These are phyloP conservation scores for Paecilomyces fulvus DNA, from an alignment of 2,329 filamentous ascomycete genomes.

Conservation along the genomic window DNA sequence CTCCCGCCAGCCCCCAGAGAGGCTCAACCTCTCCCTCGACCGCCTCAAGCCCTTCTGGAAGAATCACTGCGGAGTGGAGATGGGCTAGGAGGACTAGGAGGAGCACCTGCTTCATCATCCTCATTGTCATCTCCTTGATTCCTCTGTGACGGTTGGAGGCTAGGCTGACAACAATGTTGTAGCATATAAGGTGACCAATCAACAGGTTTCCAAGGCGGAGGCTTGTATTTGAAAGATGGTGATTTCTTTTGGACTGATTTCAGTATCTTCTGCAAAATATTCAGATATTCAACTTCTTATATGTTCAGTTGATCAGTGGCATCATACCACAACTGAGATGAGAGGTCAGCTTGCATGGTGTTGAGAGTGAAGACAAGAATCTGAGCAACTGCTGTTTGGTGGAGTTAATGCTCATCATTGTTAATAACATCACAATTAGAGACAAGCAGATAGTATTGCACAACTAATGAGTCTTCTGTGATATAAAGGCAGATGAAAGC, in stretches of 20 bases:
- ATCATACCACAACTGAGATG: conserved; percentile 16
- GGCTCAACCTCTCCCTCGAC: background rate
- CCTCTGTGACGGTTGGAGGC: too few relatives aligned
- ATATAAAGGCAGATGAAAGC: conserved; percentile 24
- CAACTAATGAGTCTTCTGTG: conserved; percentile 11
- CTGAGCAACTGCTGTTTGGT: conserved; percentile 24
- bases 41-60: conserved; percentile 10
- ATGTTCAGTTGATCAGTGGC: conserved; percentile 3
- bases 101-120: too few relatives aligned
- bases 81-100: too few relatives aligned
- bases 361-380: conserved; percentile 24
- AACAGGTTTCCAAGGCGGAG: too few relatives aligned
- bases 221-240: too few relatives aligned
- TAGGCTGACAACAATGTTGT: too few relatives aligned
- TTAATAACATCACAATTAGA: conserved; percentile 16
- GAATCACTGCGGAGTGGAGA: conserved; percentile 6
- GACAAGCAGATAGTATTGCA: conserved; percentile 18
- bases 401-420: conserved; percentile 14
- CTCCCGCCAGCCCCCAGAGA: conserved; percentile 15
- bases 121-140: too few relatives aligned
- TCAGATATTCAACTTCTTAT: too few relatives aligned
- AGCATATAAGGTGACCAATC: too few relatives aligned
- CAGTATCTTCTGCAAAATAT: too few relatives aligned
- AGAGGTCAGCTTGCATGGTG: conserved; percentile 14
- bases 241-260: too few relatives aligned